Base-by-base conservation (phyloP, 2,329 filamentous ascomycete species). In the Venturia effusa region DNA sequence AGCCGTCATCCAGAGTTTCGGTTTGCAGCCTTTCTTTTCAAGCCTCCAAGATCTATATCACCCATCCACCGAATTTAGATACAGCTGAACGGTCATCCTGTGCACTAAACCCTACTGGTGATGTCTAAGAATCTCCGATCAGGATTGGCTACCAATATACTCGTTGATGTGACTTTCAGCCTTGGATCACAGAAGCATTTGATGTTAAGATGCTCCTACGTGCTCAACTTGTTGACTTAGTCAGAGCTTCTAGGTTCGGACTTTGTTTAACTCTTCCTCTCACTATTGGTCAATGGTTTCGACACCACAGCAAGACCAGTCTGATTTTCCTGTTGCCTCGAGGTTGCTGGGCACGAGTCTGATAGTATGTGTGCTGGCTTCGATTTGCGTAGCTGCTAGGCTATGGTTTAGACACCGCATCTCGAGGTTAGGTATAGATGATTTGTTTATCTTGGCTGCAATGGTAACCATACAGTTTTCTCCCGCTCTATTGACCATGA, bases 361-460 rank as follows among this genome's bases (percentile, higher is more conserved):
- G 10, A 17, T 11, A 34, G 30, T 15, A 57, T 57, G 51, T 30
- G 5, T 57, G 15, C 51, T 57, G 30, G 30, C 51, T 22, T 57
- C 51, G 17, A 57, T n/a, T 22, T 57, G 30, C 51, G 51, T 57
- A 57, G 51, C 51, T 57, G 51, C 51, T 57, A n/a, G 51, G 30
- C 51, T 57, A 15, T 57, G 51, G 51, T 57, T 34, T 17, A 57
- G 51, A n/a, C 34, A 34, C 22, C 51, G 27, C 15, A 57, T 57
- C 19, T 57, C 51, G 51, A 57, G 51, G 5, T 30, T 57, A n/a
- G 51, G 51, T 5, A 30, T 17, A 34, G 51, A 57, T 34, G 51
- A 57, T n/a, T 34, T 57, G 15, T 57, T 57, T 7, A 57, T 57
- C 22, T 19, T 57, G 51, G 51, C 30, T 4, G 51, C 51, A 57